Evolutionary conservation across 2,329 filamentous ascomycete genomes (phyloP), one percentile per base, ranked within the genome.

Genomic region (Fusarium sulawesiense): DNA sequence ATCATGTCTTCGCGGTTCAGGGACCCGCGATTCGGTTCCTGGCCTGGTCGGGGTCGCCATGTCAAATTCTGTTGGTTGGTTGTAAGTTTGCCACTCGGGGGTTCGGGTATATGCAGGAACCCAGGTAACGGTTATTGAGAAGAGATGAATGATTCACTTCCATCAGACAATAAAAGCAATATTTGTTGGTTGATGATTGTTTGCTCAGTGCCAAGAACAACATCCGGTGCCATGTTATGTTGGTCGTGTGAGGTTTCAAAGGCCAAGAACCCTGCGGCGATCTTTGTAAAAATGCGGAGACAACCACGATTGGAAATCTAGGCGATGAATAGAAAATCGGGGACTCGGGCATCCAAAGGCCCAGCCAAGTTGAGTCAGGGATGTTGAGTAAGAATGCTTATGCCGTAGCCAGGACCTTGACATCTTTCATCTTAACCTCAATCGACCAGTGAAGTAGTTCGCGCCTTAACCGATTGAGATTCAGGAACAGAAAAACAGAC

Each of bases 271-370:
- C 32, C 23, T 40, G 63, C 30, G 29, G 61, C 55, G 55, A 60
- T 66, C 61, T 40, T 16, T 30, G 34, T n/a, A 44, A 25, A 40
- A 51, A 29, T 65, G 63, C 25, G 61, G 62, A 53, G 60, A 37
- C 29, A 16, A 40, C 20, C 45, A 20, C 27, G 42, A 56, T 60
- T 42, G 23, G 23, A 18, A 12, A 47, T 55, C 21, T 46, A 27
- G 51, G 21, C 56, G 47, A 48, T 53, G 20, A 23, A 13, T 45
- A 37, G 13, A 30, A 41, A 41, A 56, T 41, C 16, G 40, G 37
- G 61, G 46, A 23, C 20, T 32, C 9, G 32, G 32, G 11, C 18
- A 30, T 7, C 8, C 16, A 42, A 46, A 42, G 45, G 20, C 18
- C 18, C 27, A 47, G 20, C 41, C 16, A 23, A 34, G 40, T 30